Evolutionary conservation across 1,139 yeast genomes (phyloP), one percentile per base, ranked within the genome.

Genomic region (Debaryomycetaceae sp.): DNA sequence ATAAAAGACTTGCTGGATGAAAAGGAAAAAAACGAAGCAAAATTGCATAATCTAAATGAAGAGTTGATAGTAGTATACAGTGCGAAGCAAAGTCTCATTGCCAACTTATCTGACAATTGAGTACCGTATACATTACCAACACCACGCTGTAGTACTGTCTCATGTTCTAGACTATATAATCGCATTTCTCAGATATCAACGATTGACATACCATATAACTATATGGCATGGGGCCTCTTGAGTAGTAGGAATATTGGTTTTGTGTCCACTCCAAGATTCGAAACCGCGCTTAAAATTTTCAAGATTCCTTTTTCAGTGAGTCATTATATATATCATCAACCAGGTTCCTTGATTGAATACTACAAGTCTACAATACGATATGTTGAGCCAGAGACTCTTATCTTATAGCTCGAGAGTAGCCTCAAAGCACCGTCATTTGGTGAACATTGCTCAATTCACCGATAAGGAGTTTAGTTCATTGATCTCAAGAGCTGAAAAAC

Each of bases 371-470:
- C n/a, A n/a, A n/a, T 34, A 35, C 9, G 13, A 40, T 17, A 29
- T 37, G 9, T 17, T 26, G 17, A 35, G 32, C 8, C 40, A 34
- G 30, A 43, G 47, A 32, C 19, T 34, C n/a, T 30, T 41, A 16
- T 35, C 41, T 5, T 17, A 28, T 4, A 37, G 41, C 6, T 16
- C 30, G n/a, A 4, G 18, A 5, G 29, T 41, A 7, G 36, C 37
- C 30, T 18, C 60, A 36, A 33, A 47, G 13, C 72, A 81, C 33
- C 86, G 91, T 61, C 96, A 89, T 58, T 72, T 91, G 55, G 76
- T 87, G 11, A 84, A 87, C 34, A 89, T 87, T 51, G 78, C 86
- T 31, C 95, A 88, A 55, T 70, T 91, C 45, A 59, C 85, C 13
- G 77, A 82, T 43, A 67, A 72, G 26, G 97, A 91, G 61, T 81